phyloP scores from a whole-genome alignment of 192 early-diverging fungal genomes.

The Coemansia sp. region DNA sequence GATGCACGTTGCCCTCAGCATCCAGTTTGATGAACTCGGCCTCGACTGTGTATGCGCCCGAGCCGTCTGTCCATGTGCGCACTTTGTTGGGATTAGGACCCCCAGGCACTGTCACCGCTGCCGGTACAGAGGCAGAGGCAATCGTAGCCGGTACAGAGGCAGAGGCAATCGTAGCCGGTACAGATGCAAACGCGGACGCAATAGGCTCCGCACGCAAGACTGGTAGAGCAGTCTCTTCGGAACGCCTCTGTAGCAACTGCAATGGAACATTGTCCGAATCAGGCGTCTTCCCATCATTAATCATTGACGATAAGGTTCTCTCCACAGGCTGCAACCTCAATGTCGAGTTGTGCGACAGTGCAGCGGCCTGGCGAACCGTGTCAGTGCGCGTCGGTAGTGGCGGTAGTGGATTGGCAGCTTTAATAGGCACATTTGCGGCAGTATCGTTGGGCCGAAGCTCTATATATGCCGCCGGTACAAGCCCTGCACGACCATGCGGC shows the following conservation, averaged over 20 bases:
- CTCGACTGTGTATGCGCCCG: slow-evolving; percentile 88
- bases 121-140: not conserved
- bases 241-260: slow-evolving; percentile 30
- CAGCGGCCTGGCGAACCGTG: slow-evolving; percentile 27
- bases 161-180: not conserved
- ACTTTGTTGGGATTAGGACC: slow-evolving; percentile 56
- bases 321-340: not conserved
- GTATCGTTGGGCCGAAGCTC: slow-evolving; percentile 25
- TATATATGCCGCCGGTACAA: slow-evolving; percentile 85
- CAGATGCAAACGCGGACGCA: not conserved
- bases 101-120: not conserved
- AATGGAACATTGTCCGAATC: slow-evolving; percentile 50
- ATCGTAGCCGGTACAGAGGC: not conserved
- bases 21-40: slow-evolving; percentile 76
- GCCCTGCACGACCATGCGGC: slow-evolving; percentile 59
- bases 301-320: not conserved
- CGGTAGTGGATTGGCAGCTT: not conserved
- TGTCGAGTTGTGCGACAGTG: slow-evolving; percentile 4
- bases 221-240: slow-evolving; percentile 6
- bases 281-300: slow-evolving; percentile 10
- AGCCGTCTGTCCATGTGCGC: slow-evolving; percentile 90
- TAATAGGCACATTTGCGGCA: too few species aligned
- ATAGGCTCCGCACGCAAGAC: not conserved
- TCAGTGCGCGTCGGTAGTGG: slow-evolving; percentile 32
- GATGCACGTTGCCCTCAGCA: slow-evolving; percentile 79